phyloP scores from a whole-genome alignment of 2,329 filamentous ascomycete species.

The Bipolaris cookei region DNA sequence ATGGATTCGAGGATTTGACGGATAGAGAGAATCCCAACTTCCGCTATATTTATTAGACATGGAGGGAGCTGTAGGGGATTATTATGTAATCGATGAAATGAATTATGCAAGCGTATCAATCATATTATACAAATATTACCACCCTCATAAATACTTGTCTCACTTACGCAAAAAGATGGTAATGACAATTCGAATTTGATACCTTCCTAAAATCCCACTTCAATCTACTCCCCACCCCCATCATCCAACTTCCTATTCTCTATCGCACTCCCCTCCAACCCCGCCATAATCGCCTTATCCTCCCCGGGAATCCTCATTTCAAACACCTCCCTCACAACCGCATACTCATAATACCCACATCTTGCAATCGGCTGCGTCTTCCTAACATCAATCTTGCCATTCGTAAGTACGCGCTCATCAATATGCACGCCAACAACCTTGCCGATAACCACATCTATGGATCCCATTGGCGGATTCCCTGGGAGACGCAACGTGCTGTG shows the following conservation, averaged over 20 bases:
- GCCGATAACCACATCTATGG: constrained; percentile 64
- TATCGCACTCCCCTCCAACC: constrained; percentile 41
- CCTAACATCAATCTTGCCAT: constrained; percentile 61
- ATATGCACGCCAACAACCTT: constrained; percentile 65
- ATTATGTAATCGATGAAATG: neutral
- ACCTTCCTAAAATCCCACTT: neutral
- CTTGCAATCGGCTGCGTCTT: constrained; percentile 66
- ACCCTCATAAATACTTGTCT: neutral
- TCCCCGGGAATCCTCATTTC: constrained; percentile 62
- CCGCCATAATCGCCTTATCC: constrained; percentile 29
- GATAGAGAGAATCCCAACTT: constrained; percentile 67
- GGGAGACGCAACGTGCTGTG: constrained; percentile 62
- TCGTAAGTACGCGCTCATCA: constrained; percentile 60
- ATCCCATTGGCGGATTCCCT: constrained; percentile 64
- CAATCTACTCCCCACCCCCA: neutral
- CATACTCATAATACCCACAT: constrained; percentile 67
- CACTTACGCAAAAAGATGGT: neutral
- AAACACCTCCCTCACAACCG: constrained; percentile 62
- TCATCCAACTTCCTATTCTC: constrained; percentile 25
- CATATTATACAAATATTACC: neutral
- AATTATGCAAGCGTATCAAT: neutral
- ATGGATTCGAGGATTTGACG: constrained; percentile 69
- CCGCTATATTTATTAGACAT: constrained; percentile 58
- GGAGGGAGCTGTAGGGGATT: neutral
- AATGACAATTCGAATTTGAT: neutral